Evolutionary conservation across 208 protist genomes (phyloP), one percentile per base, ranked within the genome.

Genomic region (Paratrypanosoma confusum): DNA sequence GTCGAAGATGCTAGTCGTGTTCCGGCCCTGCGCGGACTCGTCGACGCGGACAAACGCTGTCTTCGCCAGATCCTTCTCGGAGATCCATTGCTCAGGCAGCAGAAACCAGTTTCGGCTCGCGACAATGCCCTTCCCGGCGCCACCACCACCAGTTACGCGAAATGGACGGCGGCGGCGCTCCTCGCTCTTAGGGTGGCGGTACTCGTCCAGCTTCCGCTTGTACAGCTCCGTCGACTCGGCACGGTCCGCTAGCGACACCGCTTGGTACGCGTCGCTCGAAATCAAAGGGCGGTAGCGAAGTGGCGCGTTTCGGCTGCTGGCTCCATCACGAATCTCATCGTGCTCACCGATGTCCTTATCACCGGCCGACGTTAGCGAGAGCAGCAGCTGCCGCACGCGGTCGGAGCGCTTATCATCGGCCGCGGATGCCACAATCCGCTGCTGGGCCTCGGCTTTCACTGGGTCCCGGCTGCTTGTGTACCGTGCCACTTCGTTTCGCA

Each of bases 41-140:
- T 44, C 44, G 3, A 35, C 59, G 22, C 55, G 32, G 23, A 60
- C 65, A 34, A 76, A 54, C n/a, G 51, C 47, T 6, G 81, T n/a
- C 21, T 55, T 43, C 7, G 72, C 67, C 62, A 76, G 78, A 36
- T 88, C 74, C 51, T 55, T 50, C 31, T 59, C 48, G 25, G 39
- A 44, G 16, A 81, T 42, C 79, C 79, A 88, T 51, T 80, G 59
- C 49, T 72, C 42, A 13, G 60, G 49, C 7, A 49, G 49, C 3
- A 71, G 71, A 37, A 88, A 88, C 54, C 58, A 70, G 34, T 43
- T 49, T 21, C 69, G 60, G n/a, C n/a, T n/a, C n/a, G n/a, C n/a
- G 39, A 67, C 57, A 38, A 62, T 50, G 11, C 55, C 57, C 14
- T 56, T 65, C 4, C 48, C 31, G 14, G 59, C 49, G 50, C 68